phyloP scores from a whole-genome alignment of 2,329 filamentous ascomycete genomes.

The Colletotrichum sp. region DNA sequence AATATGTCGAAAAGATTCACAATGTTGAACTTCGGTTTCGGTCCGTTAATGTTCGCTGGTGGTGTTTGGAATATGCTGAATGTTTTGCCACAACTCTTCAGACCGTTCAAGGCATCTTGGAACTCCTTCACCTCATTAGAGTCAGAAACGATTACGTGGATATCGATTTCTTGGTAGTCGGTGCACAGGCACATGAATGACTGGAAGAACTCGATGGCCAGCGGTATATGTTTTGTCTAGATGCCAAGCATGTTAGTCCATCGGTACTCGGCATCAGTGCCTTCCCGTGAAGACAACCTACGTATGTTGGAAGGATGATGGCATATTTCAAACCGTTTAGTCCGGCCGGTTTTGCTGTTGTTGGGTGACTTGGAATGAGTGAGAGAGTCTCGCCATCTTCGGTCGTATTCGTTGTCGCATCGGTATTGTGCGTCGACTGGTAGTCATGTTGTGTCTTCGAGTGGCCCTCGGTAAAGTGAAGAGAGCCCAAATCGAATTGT shows the following conservation, averaged over 20 bases:
- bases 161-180: not conserved
- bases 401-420: not conserved
- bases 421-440: too few relatives aligned
- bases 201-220: slow-evolving; percentile 1
- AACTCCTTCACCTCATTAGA: not conserved
- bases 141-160: not conserved
- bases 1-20: slow-evolving; percentile 9
- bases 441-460: not conserved
- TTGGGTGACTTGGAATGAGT: not conserved
- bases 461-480: not conserved
- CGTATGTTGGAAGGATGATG: slow-evolving; percentile 9
- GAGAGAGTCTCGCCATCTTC: not conserved
- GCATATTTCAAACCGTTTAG: not conserved
- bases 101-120: not conserved
- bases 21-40: not conserved
- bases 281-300: not conserved
- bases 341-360: not conserved
- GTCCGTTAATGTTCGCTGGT: not conserved
- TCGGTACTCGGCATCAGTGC: not conserved
- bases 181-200: slow-evolving; percentile 9
- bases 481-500: not conserved
- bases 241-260: not conserved
- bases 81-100: not conserved
- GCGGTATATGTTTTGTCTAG: not conserved
- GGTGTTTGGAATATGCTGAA: slow-evolving; percentile 5